These are phyloP conservation scores for Alternaria sp. DNA, from an alignment of 2,329 filamentous ascomycete species.

Conservation along the genomic window DNA sequence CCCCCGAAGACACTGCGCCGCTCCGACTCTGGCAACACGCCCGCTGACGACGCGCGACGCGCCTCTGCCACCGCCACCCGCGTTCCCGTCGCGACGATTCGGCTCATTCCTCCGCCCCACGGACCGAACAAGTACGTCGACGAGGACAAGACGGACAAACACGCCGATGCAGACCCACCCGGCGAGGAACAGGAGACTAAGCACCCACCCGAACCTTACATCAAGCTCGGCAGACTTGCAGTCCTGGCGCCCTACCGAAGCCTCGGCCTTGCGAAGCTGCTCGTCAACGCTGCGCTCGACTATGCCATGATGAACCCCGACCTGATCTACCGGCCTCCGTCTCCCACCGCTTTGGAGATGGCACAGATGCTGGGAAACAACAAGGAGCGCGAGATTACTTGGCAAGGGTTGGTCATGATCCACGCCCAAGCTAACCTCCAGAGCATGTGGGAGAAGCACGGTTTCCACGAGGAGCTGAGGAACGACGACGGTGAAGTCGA, in stretches of 20 bases:
- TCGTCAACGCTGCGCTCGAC: slow-evolving; percentile 72
- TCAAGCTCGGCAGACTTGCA: slow-evolving; percentile 82
- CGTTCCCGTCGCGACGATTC: slow-evolving; percentile 75
- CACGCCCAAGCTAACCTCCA: slow-evolving; percentile 78
- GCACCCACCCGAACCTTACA: slow-evolving; percentile 75
- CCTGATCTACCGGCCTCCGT: slow-evolving; percentile 51
- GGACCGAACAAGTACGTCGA: slow-evolving; percentile 65
- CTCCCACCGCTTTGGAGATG: slow-evolving; percentile 53
- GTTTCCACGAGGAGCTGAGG: slow-evolving; percentile 78
- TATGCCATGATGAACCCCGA: slow-evolving; percentile 72
- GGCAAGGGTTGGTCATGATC: slow-evolving; percentile 78
- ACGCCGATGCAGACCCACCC: slow-evolving; percentile 41
- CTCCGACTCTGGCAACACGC: slow-evolving; percentile 55
- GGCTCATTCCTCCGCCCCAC: slow-evolving; percentile 84
- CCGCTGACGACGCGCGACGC: slow-evolving; percentile 47
- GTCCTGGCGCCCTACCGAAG: slow-evolving; percentile 72
- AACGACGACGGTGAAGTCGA: slow-evolving; percentile 57
- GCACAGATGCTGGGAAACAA: slow-evolving; percentile 55
- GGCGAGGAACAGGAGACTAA: slow-evolving; percentile 45
- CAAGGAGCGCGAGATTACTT: slow-evolving; percentile 57
- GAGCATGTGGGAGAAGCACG: slow-evolving; percentile 72
- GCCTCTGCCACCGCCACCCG: slow-evolving; percentile 52
- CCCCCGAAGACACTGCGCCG: slow-evolving; percentile 46
- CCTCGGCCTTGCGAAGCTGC: slow-evolving; percentile 67
- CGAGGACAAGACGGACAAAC: slow-evolving; percentile 31